phyloP scores from a whole-genome alignment of 768 basidiomycete species.

The Boletus insuetus region DNA sequence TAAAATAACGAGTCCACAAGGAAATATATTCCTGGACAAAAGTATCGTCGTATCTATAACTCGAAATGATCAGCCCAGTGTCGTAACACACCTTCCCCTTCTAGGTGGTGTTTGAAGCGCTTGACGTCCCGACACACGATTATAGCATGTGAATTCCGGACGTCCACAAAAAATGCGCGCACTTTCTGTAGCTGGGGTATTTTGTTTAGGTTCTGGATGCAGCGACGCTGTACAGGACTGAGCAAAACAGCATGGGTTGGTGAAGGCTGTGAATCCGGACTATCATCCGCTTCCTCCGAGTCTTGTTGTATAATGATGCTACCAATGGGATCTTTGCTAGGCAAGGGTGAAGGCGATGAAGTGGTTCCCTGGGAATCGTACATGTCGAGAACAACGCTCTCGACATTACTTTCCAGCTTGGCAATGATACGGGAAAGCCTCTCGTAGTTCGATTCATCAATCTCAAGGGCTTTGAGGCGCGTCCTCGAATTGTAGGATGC shows the following conservation, averaged over 20 bases:
- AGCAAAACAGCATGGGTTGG: slow-evolving; percentile 47
- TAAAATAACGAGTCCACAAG: neutral
- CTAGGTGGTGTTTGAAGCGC: slow-evolving; percentile 52
- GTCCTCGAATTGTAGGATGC: slow-evolving; percentile 57
- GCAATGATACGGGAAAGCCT: slow-evolving; percentile 57
- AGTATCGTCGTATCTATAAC: slow-evolving; percentile 26
- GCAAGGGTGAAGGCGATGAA: slow-evolving; percentile 9
- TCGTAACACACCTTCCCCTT: slow-evolving; percentile 63
- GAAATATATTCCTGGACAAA: neutral
- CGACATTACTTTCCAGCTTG: slow-evolving; percentile 58
- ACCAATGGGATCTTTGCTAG: neutral
- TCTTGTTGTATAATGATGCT: neutral
- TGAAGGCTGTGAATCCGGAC: slow-evolving; percentile 5
- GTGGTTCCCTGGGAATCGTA: slow-evolving; percentile 37
- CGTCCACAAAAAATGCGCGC: slow-evolving; percentile 56
- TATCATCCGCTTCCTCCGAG: neutral
- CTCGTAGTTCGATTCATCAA: slow-evolving; percentile 44
- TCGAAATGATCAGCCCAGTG: slow-evolving; percentile 71
- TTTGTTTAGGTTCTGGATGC: slow-evolving; percentile 59
- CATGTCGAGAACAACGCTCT: slow-evolving; percentile 58
- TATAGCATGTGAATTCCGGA: slow-evolving; percentile 66
- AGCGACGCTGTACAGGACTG: slow-evolving; percentile 53
- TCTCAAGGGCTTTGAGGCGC: slow-evolving; percentile 65
- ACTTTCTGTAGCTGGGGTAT: slow-evolving; percentile 71
- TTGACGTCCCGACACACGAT: slow-evolving; percentile 70